Conservation (phyloP, 352 stramenopile genomes). For the Phytophthora sojae region DNA sequence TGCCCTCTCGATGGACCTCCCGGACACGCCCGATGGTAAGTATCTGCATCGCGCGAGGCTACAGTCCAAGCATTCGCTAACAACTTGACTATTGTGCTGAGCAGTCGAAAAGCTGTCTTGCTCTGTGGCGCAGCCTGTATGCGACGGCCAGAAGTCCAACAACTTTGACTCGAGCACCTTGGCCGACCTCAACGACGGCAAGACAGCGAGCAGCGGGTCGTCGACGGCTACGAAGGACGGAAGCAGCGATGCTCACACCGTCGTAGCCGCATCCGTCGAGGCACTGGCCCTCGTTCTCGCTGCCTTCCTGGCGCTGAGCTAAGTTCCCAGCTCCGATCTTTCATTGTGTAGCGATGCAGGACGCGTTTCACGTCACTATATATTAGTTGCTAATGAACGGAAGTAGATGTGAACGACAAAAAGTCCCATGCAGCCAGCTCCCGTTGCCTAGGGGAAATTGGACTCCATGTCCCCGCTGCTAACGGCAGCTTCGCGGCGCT, state of each 20-base stretch:
- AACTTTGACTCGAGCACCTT: constrained; percentile 31
- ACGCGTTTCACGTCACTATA: constrained; percentile 22
- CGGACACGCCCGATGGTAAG: constrained; percentile 44
- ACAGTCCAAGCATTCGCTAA: constrained; percentile 3
- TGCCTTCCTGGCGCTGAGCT: constrained; percentile 16
- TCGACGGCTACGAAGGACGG: constrained; percentile 20
- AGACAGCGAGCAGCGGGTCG: constrained; percentile 10
- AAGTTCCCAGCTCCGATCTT: not conserved
- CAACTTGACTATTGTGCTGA: not conserved
- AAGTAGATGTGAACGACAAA: constrained; percentile 10
- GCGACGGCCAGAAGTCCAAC: constrained; percentile 55
- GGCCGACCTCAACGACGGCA: constrained; percentile 32
- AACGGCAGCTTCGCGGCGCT: constrained; percentile 59
- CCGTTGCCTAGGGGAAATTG: constrained; percentile 32
- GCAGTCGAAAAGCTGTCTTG: constrained; percentile 49
- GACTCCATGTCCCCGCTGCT: constrained; percentile 30
- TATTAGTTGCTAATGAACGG: constrained; percentile 32
- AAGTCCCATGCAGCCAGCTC: constrained; percentile 1
- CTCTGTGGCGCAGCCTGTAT: constrained; percentile 49
- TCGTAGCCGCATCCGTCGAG: not conserved
- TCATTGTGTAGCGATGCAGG: constrained; percentile 6
- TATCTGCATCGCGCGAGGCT: not conserved
- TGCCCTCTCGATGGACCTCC: constrained; percentile 49
- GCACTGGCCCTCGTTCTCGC: constrained; percentile 8
- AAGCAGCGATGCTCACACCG: constrained; percentile 2